Base-by-base conservation (phyloP, 2,329 filamentous ascomycete species). In the Arthrinium puccinioides region DNA sequence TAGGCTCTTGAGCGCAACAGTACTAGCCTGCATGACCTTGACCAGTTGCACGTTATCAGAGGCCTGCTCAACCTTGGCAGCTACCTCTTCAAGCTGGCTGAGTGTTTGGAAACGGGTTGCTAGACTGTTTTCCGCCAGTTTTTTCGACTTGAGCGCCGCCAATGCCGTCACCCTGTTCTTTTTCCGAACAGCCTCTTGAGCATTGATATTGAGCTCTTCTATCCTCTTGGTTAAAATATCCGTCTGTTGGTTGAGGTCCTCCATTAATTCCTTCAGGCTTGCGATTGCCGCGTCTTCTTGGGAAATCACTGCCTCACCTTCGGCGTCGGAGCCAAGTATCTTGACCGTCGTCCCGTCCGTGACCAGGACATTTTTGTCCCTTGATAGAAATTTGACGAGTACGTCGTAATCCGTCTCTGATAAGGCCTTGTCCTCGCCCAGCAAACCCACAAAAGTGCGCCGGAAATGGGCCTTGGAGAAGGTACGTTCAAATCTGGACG, bases 31-130 rank as follows among this genome's bases (percentile, higher is more conserved):
- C 82, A 98, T 89, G 6, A 88, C 82, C 42, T 76, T 74, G 8
- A 97, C 79, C 11, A 96, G 74, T 49, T 87, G 83, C 8, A 94
- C 79, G 45, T 96, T 86, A 59, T 89, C 85, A 0, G 79, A 74
- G 0, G 92, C 92, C 58, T 90, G 81, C 56, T 95, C 82, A 36
- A 98, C 85, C 53, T 82, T 84, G n/a, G 72, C 62, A 37, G 87
- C 84, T 0, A 94, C 81, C 44, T 86, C 79, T 60, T 97, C 88
- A 2, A 98, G 72, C 59, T 95, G 88, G 28, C 70, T 67, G 3
- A 95, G 72, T 1, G 85, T 85, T 8, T 80, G 79, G 21, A 82
- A 77, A 10, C 89, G 79, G 45, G 79, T 77, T 21, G 76, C 67
- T 0, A 97, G 70, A 9, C 80, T 84, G 3, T 74, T 66, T 58